Conservation (phyloP, 2,329 filamentous ascomycete genomes). For the Aotearoamyces nothofagi region DNA sequence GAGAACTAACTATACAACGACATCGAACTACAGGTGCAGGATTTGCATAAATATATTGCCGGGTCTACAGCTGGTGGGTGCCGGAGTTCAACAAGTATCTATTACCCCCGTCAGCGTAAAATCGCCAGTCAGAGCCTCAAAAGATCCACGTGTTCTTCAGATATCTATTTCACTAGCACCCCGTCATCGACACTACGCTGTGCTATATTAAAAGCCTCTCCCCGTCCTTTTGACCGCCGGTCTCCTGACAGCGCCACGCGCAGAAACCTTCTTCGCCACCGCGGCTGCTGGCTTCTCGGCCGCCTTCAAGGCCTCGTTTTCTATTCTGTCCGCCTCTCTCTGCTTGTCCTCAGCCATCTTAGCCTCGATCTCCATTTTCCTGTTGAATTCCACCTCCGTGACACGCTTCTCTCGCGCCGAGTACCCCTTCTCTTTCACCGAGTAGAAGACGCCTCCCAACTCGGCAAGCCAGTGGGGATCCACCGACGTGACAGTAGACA, state of each 20-base stretch:
- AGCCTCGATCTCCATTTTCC: conserved; percentile 81
- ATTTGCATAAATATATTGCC: too few relatives aligned
- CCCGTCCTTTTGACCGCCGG: conserved; percentile 40
- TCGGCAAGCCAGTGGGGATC: conserved; percentile 97
- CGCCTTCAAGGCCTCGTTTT: conserved; percentile 31
- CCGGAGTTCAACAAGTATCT: too few relatives aligned
- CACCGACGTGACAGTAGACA: conserved; percentile 90
- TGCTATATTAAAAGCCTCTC: conserved; percentile 24
- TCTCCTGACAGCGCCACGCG: conserved; percentile 46
- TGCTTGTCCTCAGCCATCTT: conserved; percentile 82
- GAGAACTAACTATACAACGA: too few relatives aligned
- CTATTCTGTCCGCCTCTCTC: conserved; percentile 40
- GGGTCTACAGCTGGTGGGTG: too few relatives aligned
- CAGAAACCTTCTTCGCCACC: conserved; percentile 39
- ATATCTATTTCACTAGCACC: too few relatives aligned
- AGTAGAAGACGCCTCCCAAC: conserved; percentile 92
- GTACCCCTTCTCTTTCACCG: conserved; percentile 93
- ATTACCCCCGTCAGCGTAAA: too few relatives aligned
- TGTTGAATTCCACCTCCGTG: conserved; percentile 83
- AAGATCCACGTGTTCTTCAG: too few relatives aligned
- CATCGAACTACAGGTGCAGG: too few relatives aligned
- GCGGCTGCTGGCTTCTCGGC: conserved; percentile 26
- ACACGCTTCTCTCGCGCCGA: conserved; percentile 73
- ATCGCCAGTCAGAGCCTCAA: too few relatives aligned
- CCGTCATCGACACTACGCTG: too few relatives aligned